Conservation (phyloP, 2,329 filamentous ascomycete genomes). For the Hirsutella thompsonii region DNA sequence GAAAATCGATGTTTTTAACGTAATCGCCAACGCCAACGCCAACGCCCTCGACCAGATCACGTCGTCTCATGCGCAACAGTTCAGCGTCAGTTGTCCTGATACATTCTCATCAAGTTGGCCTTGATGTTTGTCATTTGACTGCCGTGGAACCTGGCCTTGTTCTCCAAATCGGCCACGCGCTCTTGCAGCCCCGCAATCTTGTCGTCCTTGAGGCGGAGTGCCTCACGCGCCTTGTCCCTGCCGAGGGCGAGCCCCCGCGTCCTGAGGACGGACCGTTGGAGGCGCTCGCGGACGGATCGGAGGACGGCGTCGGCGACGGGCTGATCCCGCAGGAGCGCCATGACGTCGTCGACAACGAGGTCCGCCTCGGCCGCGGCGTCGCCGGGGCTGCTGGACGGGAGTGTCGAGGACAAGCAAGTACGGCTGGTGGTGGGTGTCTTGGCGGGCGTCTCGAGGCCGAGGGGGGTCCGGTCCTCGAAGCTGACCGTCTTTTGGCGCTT, state of each 20-base stretch:
- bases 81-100: slow-evolving; percentile 16
- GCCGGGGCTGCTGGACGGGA: slow-evolving; percentile 7
- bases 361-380: slow-evolving; percentile 9
- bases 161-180: slow-evolving; percentile 24
- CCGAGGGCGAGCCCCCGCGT: slow-evolving; percentile 50
- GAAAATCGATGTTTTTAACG: too few relatives aligned
- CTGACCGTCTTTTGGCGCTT: slow-evolving; percentile 20
- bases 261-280: slow-evolving; percentile 43
- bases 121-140: slow-evolving; percentile 23
- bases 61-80: too few relatives aligned
- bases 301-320: slow-evolving; percentile 24
- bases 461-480: slow-evolving; percentile 12
- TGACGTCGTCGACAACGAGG: slow-evolving; percentile 32
- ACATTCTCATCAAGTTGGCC: slow-evolving; percentile 22
- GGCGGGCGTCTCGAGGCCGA: slow-evolving; percentile 4
- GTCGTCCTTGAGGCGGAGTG: slow-evolving; percentile 49
- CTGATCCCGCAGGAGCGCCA: slow-evolving; percentile 33
- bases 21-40: background rate
- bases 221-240: slow-evolving; percentile 51
- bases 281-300: slow-evolving; percentile 24
- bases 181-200: slow-evolving; percentile 23
- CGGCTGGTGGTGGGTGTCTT: slow-evolving; percentile 4
- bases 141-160: background rate
- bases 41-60: too few relatives aligned
- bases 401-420: slow-evolving; percentile 1